These are phyloP conservation scores for Inga oerstediana DNA, from an alignment of 306 rosid genomes.

Conservation along the genomic window DNA sequence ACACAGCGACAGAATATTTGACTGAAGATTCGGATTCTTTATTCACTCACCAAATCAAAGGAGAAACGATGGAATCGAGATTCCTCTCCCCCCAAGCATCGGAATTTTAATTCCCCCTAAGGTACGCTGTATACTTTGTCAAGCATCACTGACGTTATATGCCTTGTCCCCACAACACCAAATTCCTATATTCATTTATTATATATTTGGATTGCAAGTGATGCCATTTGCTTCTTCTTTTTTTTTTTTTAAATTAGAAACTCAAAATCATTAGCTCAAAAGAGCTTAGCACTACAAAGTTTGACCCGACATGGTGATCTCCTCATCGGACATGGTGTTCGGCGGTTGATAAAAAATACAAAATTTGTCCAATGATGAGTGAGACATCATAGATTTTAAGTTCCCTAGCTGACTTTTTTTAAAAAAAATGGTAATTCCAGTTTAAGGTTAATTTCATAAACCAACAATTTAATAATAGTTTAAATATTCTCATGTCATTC, in stretches of 20 bases:
- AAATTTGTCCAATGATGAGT: no score
- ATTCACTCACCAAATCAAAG: constrained; percentile 25
- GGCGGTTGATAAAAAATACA: no score
- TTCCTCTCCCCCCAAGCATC: constrained; percentile 9
- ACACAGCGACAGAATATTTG: background rate
- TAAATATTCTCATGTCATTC: no score
- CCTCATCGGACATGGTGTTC: no score
- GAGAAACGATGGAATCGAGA: constrained; percentile 7
- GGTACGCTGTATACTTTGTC: background rate
- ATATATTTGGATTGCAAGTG: background rate
- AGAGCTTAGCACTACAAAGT: no score
- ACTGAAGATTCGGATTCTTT: constrained; percentile 27
- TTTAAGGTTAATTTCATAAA: no score
- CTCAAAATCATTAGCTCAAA: no score
- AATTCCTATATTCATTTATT: background rate
- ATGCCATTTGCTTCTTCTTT: background rate
- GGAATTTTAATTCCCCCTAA: constrained; percentile 21
- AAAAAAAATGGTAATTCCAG: no score
- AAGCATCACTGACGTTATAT: background rate
- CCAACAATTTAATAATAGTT: no score
- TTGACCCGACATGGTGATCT: no score
- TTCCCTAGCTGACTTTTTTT: no score
- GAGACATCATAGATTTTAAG: no score
- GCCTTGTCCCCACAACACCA: background rate
- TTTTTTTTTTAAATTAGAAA: background rate